These are phyloP conservation scores for Sporothrix euskadiensis DNA, from an alignment of 2,329 filamentous ascomycete species.

Conservation along the genomic window DNA sequence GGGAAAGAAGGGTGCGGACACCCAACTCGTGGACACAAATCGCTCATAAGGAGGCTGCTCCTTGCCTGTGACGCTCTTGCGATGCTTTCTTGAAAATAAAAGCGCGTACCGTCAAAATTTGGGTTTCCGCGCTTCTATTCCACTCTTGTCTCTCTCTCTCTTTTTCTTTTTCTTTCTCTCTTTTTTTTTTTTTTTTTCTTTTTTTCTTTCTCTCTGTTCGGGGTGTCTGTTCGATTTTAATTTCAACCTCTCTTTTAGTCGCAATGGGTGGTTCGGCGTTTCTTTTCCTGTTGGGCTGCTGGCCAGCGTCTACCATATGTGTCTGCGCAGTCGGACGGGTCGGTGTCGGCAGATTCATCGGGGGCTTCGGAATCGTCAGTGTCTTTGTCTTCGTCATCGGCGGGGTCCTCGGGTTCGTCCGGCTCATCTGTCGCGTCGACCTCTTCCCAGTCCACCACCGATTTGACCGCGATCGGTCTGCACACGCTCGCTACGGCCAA, in stretches of 20 bases:
- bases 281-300: constrained; percentile 26
- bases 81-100: not conserved
- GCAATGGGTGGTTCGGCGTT: constrained; percentile 8
- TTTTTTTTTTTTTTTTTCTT: too few species aligned
- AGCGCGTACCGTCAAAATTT: not conserved
- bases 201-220: not conserved
- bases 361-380: not conserved
- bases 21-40: not conserved
- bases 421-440: not conserved
- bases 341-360: not conserved
- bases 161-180: too few species aligned
- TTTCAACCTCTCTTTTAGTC: not conserved
- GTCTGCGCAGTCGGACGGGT: constrained; percentile 21
- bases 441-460: not conserved
- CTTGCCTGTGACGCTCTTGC: not conserved
- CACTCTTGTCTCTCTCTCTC: not conserved
- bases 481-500: constrained; percentile 50
- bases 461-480: constrained; percentile 38
- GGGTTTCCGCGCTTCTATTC: too few species aligned
- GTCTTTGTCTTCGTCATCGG: not conserved
- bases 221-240: not conserved
- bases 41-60: not conserved
- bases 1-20: not conserved
- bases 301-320: constrained; percentile 25
- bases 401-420: constrained; percentile 10